Base-by-base conservation (phyloP, 208 protist genomes). In the Entamoeba invadens region DNA sequence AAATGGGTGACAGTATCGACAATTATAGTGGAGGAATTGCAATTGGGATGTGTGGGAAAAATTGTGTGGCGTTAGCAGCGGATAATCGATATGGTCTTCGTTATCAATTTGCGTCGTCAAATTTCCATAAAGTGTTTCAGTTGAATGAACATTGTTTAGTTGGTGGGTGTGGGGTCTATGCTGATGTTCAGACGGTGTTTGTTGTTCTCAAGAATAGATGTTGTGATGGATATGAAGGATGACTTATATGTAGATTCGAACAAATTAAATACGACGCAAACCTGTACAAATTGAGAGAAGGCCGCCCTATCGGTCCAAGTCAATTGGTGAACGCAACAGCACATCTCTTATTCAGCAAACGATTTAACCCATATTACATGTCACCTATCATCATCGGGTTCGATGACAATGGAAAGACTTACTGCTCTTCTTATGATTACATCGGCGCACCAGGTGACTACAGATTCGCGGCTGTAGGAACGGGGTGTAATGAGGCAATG, bases 351-450 rank as follows among this genome's bases (percentile, higher is more conserved):
- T 98, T 98, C 94, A 95, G 96, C 93, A 96, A 97, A 14, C 96
- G 98, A 94, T 99, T 99, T 94, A 98, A 98, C 31, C 98, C 98
- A 44, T 99, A 98, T 96, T 99, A 99, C 94, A 96, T 98, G 35
- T 98, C 99, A 96, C 98, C 98, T 21, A 97, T 99, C 35, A 97
- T 99, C 93, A 98, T 96, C 68, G 99, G 98, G 94, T 97, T 99
- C 18, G 96, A 95, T 51, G 45, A 44, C 21, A 96, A 97, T 93
- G 95, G 97, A 98, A 94, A 98, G 98, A 93, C 99, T 98, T 95
- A 96, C 99, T 44, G 97, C 95, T 94, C 97, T 96, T 38, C 98
- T 97, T 93, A 98, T 99, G 95, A 96, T 99, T 91, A 98, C 99
- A 94, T 98, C 98, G 45, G 98, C 98, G 12, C 96, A 96, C 31